Evolutionary conservation across 2,329 filamentous ascomycete species (phyloP), one percentile per base, ranked within the genome.

Genomic region (Colletotrichum kahawae): DNA sequence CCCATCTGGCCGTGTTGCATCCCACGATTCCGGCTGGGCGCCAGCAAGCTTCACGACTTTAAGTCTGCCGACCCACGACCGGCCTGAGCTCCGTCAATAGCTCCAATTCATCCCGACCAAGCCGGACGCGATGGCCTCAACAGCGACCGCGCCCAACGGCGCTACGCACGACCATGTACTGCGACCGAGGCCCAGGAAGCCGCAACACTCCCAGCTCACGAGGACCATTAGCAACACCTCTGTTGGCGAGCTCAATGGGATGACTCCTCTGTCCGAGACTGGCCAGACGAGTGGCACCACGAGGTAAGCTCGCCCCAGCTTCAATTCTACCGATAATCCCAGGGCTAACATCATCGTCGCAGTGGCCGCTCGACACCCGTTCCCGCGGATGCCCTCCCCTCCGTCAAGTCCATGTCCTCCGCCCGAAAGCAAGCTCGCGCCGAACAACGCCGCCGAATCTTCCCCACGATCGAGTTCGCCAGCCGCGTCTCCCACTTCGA

Each of bases 401-500:
- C 96, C 1, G 92, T 93, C 72, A 94, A 96, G 79, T 95, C 94
- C 48, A 93, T 98, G 76, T 97, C 95, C 56, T 93, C 92, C 16
- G 96, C 94, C 27, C 93, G 96, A 78, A 96, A 95, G 82, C 94
- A 96, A 80, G 92, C 93, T 66, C 93, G 95, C 81, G 94, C 94
- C 75, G 92, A 95, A 83, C 94, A 95, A 79, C 93, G 94, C 78
- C 93, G 93, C 72, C 93, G 96, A 79, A 89, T 98, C 78, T 99
- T 98, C 83, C 96, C 97, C 27, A 97, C 95, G 27, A 95, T 98
- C 82, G 95, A 98, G 81, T 99, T 96, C 86, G 91, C 95, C 54
- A 93, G 94, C 75, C 94, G 97, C 72, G 93, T 98, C 27, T 98
- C 96, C 21, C 96, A 99, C 85, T 98, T 99, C 82, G 97, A 99